These are phyloP conservation scores for Cadophora sp. DNA, from an alignment of 2,329 filamentous ascomycete species.

Conservation along the genomic window DNA sequence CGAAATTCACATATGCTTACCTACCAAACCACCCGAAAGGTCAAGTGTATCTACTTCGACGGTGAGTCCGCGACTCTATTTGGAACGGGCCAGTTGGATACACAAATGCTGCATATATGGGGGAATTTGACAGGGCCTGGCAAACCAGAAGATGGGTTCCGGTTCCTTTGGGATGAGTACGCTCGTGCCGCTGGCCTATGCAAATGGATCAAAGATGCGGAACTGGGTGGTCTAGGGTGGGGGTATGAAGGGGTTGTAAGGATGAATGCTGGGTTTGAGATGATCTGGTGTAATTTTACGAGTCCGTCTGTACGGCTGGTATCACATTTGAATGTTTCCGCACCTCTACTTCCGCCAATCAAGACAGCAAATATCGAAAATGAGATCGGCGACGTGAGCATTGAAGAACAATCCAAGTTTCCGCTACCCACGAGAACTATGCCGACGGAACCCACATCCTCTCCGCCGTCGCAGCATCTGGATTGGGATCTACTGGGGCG, in stretches of 20 bases:
- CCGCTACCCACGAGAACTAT: constrained; percentile 42
- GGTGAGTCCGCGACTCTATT: constrained; percentile 57
- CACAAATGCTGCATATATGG: constrained; percentile 58
- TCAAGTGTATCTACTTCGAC: constrained; percentile 57
- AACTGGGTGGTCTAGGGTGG: constrained; percentile 54
- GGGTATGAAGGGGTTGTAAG: constrained; percentile 57
- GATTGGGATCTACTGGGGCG: constrained; percentile 18
- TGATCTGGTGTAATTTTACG: constrained; percentile 59
- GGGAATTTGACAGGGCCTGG: constrained; percentile 52
- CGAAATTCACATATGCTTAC: constrained; percentile 55
- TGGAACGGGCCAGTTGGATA: constrained; percentile 53
- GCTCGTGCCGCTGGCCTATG: constrained; percentile 55
- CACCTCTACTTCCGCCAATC: constrained; percentile 46
- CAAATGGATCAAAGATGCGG: constrained; percentile 50
- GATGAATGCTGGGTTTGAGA: constrained; percentile 60
- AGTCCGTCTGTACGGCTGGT: constrained; percentile 53
- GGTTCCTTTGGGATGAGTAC: constrained; percentile 54
- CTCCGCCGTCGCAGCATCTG: constrained; percentile 43
- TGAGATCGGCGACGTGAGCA: background rate
- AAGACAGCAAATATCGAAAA: constrained; percentile 9
- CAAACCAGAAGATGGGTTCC: constrained; percentile 37
- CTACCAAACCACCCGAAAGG: constrained; percentile 53
- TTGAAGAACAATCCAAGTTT: background rate
- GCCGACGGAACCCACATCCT: constrained; percentile 47
- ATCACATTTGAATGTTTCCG: constrained; percentile 54